These are phyloP conservation scores for Penicillium canescens DNA, from an alignment of 495 filamentous ascomycete species.

Conservation along the genomic window DNA sequence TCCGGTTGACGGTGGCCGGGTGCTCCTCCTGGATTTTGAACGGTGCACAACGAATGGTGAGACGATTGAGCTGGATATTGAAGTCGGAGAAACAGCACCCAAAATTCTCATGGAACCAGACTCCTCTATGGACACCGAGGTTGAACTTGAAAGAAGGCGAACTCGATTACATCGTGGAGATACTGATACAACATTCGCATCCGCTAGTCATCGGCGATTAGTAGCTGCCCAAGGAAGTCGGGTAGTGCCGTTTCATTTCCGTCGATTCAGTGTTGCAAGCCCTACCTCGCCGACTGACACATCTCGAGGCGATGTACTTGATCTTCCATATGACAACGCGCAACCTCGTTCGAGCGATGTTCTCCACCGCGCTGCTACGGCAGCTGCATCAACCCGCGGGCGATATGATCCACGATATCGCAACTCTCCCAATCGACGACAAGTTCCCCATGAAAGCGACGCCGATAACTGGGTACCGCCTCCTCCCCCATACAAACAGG, in stretches of 20 bases:
- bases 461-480: slow-evolving; percentile 93
- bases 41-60: slow-evolving; percentile 57
- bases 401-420: slow-evolving; percentile 53
- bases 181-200: slow-evolving; percentile 20
- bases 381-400: slow-evolving; percentile 66
- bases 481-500: slow-evolving; percentile 80
- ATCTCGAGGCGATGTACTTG: slow-evolving; percentile 22
- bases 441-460: slow-evolving; percentile 81
- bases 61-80: slow-evolving; percentile 60
- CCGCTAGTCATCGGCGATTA: slow-evolving; percentile 14
- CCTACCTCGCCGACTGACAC: slow-evolving; percentile 20
- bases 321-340: slow-evolving; percentile 71
- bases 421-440: slow-evolving; percentile 23
- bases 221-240: slow-evolving; percentile 5
- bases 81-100: slow-evolving; percentile 69
- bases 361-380: slow-evolving; percentile 76
- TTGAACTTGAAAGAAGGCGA: slow-evolving; percentile 75
- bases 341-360: slow-evolving; percentile 76
- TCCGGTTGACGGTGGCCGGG: slow-evolving; percentile 77
- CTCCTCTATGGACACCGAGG: slow-evolving; percentile 76
- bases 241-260: slow-evolving; percentile 9
- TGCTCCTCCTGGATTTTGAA: slow-evolving; percentile 77
- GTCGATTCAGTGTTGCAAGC: slow-evolving; percentile 26
- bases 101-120: slow-evolving; percentile 73
- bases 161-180: slow-evolving; percentile 50